These are phyloP conservation scores for Trypethelium eluteriae DNA, from an alignment of 495 filamentous ascomycete genomes.

Conservation along the genomic window DNA sequence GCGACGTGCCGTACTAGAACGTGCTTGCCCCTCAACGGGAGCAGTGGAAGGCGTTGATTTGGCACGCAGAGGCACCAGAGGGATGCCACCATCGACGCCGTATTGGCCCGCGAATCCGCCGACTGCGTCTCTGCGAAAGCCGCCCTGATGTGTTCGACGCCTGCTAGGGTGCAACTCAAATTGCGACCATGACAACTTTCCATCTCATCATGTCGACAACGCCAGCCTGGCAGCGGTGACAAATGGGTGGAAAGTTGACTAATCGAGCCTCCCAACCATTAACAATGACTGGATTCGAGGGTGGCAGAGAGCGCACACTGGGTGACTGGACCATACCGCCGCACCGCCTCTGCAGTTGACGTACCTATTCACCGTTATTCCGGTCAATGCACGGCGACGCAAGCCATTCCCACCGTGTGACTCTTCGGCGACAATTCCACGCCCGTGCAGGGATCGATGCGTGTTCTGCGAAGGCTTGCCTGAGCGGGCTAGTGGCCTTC, in stretches of 20 bases:
- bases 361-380: conserved; percentile 9
- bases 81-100: background rate
- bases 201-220: background rate
- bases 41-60: background rate
- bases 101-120: background rate
- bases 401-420: background rate
- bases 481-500: background rate
- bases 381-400: background rate
- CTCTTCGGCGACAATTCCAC: conserved; percentile 8
- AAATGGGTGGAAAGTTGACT: conserved; percentile 6
- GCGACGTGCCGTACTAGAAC: background rate
- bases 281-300: conserved; percentile 1
- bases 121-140: background rate
- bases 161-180: background rate
- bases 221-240: background rate
- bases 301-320: background rate
- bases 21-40: background rate
- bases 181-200: background rate
- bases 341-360: conserved; percentile 10
- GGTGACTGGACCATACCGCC: background rate
- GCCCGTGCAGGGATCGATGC: background rate
- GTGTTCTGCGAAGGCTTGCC: conserved; percentile 9
- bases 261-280: background rate
- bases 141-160: background rate
- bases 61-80: background rate